A percentile compares a stretch with the other conserved stretches of the same genome.
Conservation (phyloP, 1,139 yeast genomes). For the Diutina rugosa region DNA sequence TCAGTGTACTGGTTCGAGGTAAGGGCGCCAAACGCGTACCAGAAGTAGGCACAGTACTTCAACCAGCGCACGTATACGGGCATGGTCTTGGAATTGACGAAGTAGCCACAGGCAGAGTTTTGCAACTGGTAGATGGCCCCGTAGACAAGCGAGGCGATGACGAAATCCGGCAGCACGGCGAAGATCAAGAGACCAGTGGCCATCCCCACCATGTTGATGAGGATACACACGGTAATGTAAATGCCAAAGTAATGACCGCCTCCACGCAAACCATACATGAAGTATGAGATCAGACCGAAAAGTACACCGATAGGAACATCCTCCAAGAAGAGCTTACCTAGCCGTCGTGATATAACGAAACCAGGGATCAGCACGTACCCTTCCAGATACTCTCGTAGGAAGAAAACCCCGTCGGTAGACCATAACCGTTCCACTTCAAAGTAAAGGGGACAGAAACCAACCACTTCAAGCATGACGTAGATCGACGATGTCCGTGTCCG, state of each 20-base stretch:
- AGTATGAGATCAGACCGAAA: background rate
- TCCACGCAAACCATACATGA: background rate
- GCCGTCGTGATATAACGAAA: background rate
- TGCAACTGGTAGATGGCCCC: background rate
- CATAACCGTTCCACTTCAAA: slow-evolving; percentile 1
- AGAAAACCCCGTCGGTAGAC: background rate
- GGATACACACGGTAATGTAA: background rate
- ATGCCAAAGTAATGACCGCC: background rate
- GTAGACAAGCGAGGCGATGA: background rate
- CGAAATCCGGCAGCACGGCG: background rate
- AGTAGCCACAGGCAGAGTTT: slow-evolving; percentile 1
- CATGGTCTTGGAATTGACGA: slow-evolving; percentile 1
- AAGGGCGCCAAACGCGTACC: slow-evolving; percentile 1
- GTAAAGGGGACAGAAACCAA: background rate
- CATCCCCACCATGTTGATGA: background rate
- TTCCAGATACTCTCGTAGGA: background rate
- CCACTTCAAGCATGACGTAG: background rate
- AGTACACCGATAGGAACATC: background rate
- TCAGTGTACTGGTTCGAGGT: background rate
- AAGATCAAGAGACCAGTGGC: background rate
- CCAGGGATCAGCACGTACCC: background rate
- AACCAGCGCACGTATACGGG: slow-evolving; percentile 1
- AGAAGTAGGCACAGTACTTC: slow-evolving; percentile 1
- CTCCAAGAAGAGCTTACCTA: background rate
- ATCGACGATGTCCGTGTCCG: background rate